Percentiles rank a stretch among this genome's conserved stretches.
These are phyloP conservation scores for Abelmoschus esculentus DNA, from an alignment of 345 rosid species.

Conservation along the genomic window DNA sequence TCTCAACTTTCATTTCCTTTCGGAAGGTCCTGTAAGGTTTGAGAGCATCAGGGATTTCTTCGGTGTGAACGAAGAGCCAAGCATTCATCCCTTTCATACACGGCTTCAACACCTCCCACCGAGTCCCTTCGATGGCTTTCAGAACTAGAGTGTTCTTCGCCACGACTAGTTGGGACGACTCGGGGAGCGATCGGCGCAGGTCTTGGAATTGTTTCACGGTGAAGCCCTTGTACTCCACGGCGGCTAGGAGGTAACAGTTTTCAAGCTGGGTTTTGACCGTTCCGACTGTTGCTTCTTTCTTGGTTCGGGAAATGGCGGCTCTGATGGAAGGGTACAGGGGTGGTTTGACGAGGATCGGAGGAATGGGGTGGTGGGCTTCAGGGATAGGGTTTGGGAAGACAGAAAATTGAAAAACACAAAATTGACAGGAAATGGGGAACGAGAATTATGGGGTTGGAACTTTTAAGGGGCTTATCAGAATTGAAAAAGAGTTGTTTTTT, in stretches of 20 bases:
- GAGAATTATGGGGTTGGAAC: too few relatives aligned
- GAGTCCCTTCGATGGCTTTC: slow-evolving; percentile 86
- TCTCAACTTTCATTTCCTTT: slow-evolving; percentile 60
- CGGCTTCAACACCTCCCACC: slow-evolving; percentile 72
- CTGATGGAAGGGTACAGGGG: slow-evolving; percentile 22
- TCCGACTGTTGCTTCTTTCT: slow-evolving; percentile 65
- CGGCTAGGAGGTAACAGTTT: slow-evolving; percentile 75
- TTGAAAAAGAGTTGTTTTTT: too few relatives aligned
- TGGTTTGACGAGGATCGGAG: not conserved
- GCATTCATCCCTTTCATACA: slow-evolving; percentile 96
- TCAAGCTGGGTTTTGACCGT: slow-evolving; percentile 63
- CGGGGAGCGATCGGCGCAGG: slow-evolving; percentile 58
- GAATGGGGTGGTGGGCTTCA: slow-evolving; percentile 19
- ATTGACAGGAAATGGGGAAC: too few relatives aligned
- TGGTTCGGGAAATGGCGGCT: slow-evolving; percentile 72
- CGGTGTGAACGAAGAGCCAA: slow-evolving; percentile 84
- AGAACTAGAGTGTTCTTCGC: slow-evolving; percentile 81
- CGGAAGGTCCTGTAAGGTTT: slow-evolving; percentile 76
- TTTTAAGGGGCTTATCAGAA: too few relatives aligned
- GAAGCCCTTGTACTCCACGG: slow-evolving; percentile 63
- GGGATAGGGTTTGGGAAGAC: slow-evolving; percentile 10
- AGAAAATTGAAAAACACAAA: not conserved
- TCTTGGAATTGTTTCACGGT: slow-evolving; percentile 87
- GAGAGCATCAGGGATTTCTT: slow-evolving; percentile 73
- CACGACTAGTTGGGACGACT: slow-evolving; percentile 53